Conservation (phyloP, 768 basidiomycete genomes). For the Boletus insuetus region DNA sequence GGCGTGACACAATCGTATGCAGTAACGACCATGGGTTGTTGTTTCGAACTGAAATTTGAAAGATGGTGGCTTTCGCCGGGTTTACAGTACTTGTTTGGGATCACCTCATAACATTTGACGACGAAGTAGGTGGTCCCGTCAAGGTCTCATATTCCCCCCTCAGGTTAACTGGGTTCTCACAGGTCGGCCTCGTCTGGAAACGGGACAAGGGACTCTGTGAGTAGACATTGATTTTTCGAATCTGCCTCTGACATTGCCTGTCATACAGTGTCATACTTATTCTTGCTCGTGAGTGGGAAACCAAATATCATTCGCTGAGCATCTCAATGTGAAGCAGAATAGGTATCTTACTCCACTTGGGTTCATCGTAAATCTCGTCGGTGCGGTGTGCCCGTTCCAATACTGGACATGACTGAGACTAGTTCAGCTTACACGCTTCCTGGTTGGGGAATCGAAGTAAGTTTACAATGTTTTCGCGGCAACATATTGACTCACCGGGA, state of each 20-base stretch:
- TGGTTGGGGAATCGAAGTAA: conserved; percentile 13
- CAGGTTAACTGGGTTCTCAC: not conserved
- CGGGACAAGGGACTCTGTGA: conserved; percentile 34
- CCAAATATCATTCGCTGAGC: not conserved
- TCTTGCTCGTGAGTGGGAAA: conserved; percentile 33
- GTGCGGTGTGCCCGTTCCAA: conserved; percentile 6
- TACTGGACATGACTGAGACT: not conserved
- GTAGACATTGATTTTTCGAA: conserved; percentile 3
- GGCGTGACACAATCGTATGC: conserved; percentile 11
- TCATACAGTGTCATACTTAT: conserved; percentile 33
- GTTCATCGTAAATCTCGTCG: conserved; percentile 55
- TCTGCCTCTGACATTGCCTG: not conserved
- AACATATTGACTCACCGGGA: not conserved
- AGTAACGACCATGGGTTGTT: not conserved
- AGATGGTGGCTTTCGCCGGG: conserved; percentile 54
- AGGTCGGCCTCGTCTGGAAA: conserved; percentile 40
- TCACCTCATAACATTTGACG: conserved; percentile 37
- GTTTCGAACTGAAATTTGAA: not conserved
- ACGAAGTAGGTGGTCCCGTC: conserved; percentile 30
- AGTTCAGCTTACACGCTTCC: conserved; percentile 16
- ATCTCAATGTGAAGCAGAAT: conserved; percentile 40
- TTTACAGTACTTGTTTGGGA: conserved; percentile 52
- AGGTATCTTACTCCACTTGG: conserved; percentile 63
- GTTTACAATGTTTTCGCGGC: not conserved
- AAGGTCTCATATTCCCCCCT: not conserved